phyloP scores from a whole-genome alignment of 495 filamentous ascomycete species.

The Daldinia concentrica region DNA sequence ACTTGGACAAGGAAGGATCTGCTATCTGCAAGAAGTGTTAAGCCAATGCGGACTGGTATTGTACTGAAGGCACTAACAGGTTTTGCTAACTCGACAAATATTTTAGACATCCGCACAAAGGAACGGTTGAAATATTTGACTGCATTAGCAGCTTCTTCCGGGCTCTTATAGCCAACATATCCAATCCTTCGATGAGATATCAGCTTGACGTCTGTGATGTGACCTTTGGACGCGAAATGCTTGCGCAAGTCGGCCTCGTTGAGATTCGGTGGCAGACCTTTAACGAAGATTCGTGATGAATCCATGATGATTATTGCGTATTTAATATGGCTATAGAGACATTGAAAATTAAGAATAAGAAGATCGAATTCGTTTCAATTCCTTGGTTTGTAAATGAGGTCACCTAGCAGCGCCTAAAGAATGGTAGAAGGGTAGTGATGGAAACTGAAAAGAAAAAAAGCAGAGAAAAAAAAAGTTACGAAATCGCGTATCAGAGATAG shows the following conservation, averaged over 20 bases:
- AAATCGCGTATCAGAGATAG: constrained; percentile 17
- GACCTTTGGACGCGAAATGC: constrained; percentile 79
- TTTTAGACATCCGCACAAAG: constrained; percentile 97
- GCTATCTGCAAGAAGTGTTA: constrained; percentile 41
- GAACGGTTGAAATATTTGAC: constrained; percentile 94
- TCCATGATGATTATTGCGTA: constrained; percentile 53
- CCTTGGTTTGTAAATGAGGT: neutral
- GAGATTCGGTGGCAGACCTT: constrained; percentile 57
- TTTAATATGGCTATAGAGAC: neutral
- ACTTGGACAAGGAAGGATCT: constrained; percentile 43
- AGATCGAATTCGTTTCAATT: neutral
- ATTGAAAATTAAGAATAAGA: neutral
- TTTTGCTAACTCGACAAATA: constrained; percentile 87
- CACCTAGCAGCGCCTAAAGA: neutral
- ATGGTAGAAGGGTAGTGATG: neutral
- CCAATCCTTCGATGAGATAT: constrained; percentile 89
- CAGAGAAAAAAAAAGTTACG: constrained; percentile 32
- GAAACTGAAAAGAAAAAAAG: neutral
- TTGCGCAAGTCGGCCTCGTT: constrained; percentile 73
- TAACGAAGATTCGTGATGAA: constrained; percentile 91
- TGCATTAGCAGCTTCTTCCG: constrained; percentile 79
- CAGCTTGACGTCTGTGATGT: constrained; percentile 90
- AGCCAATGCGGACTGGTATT: neutral
- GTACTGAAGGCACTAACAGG: constrained; percentile 66
- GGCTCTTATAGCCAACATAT: constrained; percentile 92